Evolutionary conservation across 805 yeast species (phyloP), one percentile per base, ranked within the genome.

Genomic region (Metschnikowia amazonensis): DNA sequence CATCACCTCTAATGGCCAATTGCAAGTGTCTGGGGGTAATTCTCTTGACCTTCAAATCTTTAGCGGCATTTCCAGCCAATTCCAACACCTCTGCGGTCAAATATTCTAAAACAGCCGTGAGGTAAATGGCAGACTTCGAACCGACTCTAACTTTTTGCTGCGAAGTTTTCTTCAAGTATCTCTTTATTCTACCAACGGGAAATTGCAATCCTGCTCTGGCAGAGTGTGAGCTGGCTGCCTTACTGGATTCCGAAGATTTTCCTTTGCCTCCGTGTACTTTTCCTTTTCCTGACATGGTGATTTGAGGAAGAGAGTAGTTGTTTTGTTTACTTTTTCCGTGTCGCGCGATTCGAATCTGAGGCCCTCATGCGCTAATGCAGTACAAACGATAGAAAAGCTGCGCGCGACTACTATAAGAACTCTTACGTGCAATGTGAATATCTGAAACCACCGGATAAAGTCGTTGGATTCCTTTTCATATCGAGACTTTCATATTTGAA

Each of bases 141-240:
- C 96, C 96, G 40, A 89, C 95, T 67, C 96, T 69, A 53, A 79
- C 70, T 58, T 78, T 79, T 70, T 87, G 88, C 65, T 88, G 94
- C 17, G 96, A 95, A 54, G 85, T 87, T 67, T 78, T 84, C 76
- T 52, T 56, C 69, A 94, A 77, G 66, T 89, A 92, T 75, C 99
- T 82, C 80, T 94, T 92, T 59, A 94, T 89, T 84, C 99, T 89
- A 49, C 99, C 99, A 31, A 95, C 98, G 42, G 99, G 99, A 74
- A 94, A 94, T 66, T 86, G 94, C 65, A 89, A 74, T 21, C 97
- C 97, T 23, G 97, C 97, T 67, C 95, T 83, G 8, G 96, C 95
- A 5, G 96, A 87, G 58, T 90, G 95, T 11, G 96, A 86, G 58
- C 86, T 90, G 18, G 92, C 77, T 41, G 74, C 71, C 66, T 84